Conservation (phyloP, 164 flowering plant genomes). For the grape (Vitis vinifera) region ASM3070453v1 NC_081808.1:1070001-1070500, state of each 20-base stretch:
- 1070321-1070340: neutral
- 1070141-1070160: conserved; percentile 39
- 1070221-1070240: conserved; percentile 2
- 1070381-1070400: conserved; percentile 9
- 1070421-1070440: conserved; percentile 16
- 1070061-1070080: neutral
- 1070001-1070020: neutral
- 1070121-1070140: conserved; percentile 25
- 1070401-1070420: conserved; percentile 16
- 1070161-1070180: conserved; percentile 22
- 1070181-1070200: conserved; percentile 23
- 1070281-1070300: conserved; percentile 5
- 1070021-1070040: neutral
- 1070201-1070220: conserved; percentile 35
- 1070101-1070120: conserved; percentile 16
- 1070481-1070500: conserved; percentile 6
- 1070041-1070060: neutral
- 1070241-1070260: neutral
- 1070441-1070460: neutral
- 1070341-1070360: conserved; percentile 23
- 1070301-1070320: no score
- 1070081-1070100: neutral
- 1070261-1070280: neutral
- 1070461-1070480: conserved; percentile 12
- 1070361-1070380: conserved; percentile 19